These are phyloP conservation scores for Tilletiaria anomala DNA, from an alignment of 1,284 basidiomycete species.

Conservation along the genomic window DNA sequence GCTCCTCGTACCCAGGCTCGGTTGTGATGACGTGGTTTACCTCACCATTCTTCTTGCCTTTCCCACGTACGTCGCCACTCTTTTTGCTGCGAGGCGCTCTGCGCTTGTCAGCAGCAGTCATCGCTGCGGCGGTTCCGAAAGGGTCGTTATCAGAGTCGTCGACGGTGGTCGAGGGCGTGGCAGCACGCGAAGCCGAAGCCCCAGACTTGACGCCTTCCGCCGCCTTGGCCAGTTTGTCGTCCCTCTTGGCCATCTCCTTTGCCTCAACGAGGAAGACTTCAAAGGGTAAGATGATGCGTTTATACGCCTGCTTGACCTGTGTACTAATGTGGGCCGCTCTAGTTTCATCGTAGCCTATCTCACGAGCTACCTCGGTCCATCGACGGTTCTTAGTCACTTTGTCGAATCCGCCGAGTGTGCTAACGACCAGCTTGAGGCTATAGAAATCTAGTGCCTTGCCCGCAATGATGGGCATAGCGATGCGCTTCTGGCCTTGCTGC, in stretches of 20 bases:
- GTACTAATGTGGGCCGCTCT: conserved; percentile 57
- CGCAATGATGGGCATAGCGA: conserved; percentile 81
- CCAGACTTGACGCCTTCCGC: neutral
- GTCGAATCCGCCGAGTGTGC: conserved; percentile 71
- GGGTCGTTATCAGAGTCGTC: neutral
- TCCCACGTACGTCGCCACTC: neutral
- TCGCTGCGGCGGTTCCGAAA: neutral
- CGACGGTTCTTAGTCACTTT: conserved; percentile 60
- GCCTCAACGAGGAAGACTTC: conserved; percentile 62
- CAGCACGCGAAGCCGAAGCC: neutral
- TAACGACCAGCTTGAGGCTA: conserved; percentile 78
- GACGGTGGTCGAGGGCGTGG: neutral
- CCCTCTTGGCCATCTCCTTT: conserved; percentile 15
- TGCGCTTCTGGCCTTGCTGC: conserved; percentile 49
- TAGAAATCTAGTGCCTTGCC: conserved; percentile 83
- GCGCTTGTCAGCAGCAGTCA: neutral
- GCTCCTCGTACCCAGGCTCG: conserved; percentile 1
- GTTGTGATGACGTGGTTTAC: neutral
- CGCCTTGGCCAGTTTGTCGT: neutral
- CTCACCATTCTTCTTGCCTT: neutral
- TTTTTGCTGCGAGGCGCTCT: neutral
- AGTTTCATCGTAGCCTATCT: conserved; percentile 57
- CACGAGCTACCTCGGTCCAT: conserved; percentile 70
- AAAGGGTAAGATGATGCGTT: conserved; percentile 78
- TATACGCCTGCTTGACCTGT: conserved; percentile 77